Evolutionary conservation across 495 filamentous ascomycete genomes (phyloP), one percentile per base, ranked within the genome.

Genomic region (Aspergillus conjunctus): DNA sequence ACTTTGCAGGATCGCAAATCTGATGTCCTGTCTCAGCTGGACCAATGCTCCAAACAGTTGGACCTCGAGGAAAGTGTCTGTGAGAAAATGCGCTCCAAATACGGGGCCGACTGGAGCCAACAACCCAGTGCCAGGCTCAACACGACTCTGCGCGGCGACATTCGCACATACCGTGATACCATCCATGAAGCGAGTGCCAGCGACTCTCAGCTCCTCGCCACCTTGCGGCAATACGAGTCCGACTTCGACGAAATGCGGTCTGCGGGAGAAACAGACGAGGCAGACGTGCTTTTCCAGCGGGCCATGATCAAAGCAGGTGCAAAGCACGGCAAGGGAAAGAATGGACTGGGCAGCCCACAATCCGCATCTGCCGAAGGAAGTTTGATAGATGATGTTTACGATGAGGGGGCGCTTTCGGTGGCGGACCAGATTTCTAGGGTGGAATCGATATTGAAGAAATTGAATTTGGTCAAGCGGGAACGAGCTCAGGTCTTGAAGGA

Each of bases 71-170:
- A 97, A 77, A 94, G 90, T 56, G 92, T 98, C 7, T 98, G 94
- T 71, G 94, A 98, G 75, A 97, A 97, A 79, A 98, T 98, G 94
- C 85, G 94, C 52, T 95, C 92, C 3, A 98, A 98, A 73, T 97
- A 97, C 71, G 93, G 94, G 32, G 83, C 79, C 11, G 94, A 97
- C 48, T 98, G 94, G 94, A 97, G 91, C 18, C 94, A 98, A 71
- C 94, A 98, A 66, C 95, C 95, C 21, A 97, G 92, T 68, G 89
- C 88, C 33, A 81, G 91, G 61, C 82, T 98, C 21, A 98, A 93
- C 5, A 85, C 87, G 3, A 98, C 93, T 0, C 80, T 98, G 32
- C 83, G 92, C 53, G 87, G 85, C 50, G 95, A 98, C 70, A 86
- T 97, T 53, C 81, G 87, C 51, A 91, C 88, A 66, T 97, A 98